A percentile compares a stretch with the other conserved stretches of the same genome.
These are phyloP conservation scores for Pseudogymnoascus sp. DNA, from an alignment of 2,329 filamentous ascomycete species.

Conservation along the genomic window DNA sequence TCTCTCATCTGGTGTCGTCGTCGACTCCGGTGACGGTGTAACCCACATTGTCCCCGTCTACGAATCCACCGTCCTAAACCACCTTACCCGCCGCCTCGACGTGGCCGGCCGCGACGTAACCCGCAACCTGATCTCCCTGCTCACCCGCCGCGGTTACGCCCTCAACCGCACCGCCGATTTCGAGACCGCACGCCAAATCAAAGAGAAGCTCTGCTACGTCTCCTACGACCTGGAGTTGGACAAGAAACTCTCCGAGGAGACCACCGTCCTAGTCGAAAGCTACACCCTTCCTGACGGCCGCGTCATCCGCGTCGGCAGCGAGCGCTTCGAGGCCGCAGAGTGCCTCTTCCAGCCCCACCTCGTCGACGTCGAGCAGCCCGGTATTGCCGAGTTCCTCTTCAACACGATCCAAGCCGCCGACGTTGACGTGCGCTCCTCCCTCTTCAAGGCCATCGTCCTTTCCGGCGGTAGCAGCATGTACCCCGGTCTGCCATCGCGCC, in stretches of 20 bases:
- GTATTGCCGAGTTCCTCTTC: conserved; percentile 95
- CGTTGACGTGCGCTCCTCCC: conserved; percentile 83
- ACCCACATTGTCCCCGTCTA: conserved; percentile 98
- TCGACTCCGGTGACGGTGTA: conserved; percentile 96
- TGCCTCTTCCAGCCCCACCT: conserved; percentile 98
- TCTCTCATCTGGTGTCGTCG: conserved; percentile 89
- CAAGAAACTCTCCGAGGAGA: conserved; percentile 93
- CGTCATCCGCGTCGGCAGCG: conserved; percentile 90
- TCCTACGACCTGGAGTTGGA: conserved; percentile 96
- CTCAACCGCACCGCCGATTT: conserved; percentile 98
- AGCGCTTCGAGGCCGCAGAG: conserved; percentile 95
- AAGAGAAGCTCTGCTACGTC: conserved; percentile 99
- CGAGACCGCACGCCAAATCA: conserved; percentile 97
- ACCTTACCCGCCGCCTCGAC: conserved; percentile 87
- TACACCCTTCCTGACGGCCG: conserved; percentile 96
- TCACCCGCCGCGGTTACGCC: conserved; percentile 88
- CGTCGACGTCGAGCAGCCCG: conserved; percentile 93
- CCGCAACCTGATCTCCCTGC: conserved; percentile 92
- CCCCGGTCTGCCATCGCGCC: conserved; percentile 81
- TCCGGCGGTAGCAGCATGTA: conserved; percentile 99
- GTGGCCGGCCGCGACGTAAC: conserved; percentile 96
- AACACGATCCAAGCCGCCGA: conserved; percentile 97
- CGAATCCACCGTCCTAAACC: conserved; percentile 95
- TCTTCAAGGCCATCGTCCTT: conserved; percentile 96
- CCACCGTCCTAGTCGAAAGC: conserved; percentile 91